Evolutionary conservation across 495 filamentous ascomycete genomes (phyloP).

Genomic region (Penicillium cosmopolitanum): DNA sequence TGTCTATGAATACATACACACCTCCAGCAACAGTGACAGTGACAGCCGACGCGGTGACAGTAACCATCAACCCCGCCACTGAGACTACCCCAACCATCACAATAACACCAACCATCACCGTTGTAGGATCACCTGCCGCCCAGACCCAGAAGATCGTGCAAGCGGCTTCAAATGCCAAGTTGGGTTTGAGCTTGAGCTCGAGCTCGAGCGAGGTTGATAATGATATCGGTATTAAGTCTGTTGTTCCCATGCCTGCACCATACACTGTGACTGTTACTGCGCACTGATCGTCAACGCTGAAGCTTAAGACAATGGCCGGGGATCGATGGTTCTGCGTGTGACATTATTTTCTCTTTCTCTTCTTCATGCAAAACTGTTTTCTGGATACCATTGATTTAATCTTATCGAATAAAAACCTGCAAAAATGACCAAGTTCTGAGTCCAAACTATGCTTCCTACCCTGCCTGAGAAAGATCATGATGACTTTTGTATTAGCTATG

Average conservation of each 20-base stretch:
- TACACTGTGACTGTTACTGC: not conserved
- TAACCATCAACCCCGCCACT: constrained; percentile 3
- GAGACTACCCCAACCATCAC: constrained; percentile 1
- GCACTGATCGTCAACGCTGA: not conserved
- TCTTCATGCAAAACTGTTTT: no score
- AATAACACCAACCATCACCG: constrained; percentile 1
- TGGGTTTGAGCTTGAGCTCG: not conserved
- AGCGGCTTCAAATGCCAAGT: not conserved
- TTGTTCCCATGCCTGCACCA: not conserved
- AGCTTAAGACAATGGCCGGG: no score
- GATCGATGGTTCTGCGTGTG: no score
- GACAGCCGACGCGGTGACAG: not conserved
- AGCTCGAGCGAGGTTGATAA: not conserved
- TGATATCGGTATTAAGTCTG: not conserved
- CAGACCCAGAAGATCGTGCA: constrained; percentile 1
- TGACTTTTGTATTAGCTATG: no score
- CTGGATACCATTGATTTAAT: no score
- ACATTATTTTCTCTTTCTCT: no score
- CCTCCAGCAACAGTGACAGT: not conserved
- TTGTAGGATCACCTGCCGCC: not conserved
- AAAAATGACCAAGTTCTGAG: no score
- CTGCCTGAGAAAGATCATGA: no score
- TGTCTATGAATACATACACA: not conserved
- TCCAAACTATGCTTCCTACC: no score
- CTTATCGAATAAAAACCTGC: no score